Evolutionary conservation across 148 eudicot genomes (phyloP).

Genomic region (Vaccinium myrtillus): DNA sequence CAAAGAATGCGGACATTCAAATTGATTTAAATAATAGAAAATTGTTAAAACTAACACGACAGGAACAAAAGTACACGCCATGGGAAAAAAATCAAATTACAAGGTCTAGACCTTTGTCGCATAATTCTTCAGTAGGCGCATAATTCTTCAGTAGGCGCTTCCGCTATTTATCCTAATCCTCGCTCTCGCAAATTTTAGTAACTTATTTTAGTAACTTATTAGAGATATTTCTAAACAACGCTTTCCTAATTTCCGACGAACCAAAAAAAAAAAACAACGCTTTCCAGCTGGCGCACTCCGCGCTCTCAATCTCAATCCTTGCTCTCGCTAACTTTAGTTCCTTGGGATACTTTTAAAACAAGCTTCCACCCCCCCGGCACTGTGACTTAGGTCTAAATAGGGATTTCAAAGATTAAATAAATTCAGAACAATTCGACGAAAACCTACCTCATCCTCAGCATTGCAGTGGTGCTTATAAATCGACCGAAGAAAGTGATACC

Average conservation of each 20-base stretch:
- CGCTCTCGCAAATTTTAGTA: background rate
- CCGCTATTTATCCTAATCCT: background rate
- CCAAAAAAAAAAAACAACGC: no score
- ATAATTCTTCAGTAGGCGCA: background rate
- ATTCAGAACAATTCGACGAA: background rate
- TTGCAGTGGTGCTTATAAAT: slow-evolving; percentile 11
- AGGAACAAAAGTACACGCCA: background rate
- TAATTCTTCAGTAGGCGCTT: background rate
- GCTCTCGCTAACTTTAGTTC: background rate
- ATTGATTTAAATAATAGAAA: no score
- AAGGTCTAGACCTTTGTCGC: background rate
- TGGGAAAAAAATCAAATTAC: background rate
- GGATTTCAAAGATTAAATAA: background rate
- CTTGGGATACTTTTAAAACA: background rate
- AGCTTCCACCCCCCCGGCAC: no score
- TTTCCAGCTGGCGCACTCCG: background rate
- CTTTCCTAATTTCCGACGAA: no score
- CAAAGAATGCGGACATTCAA: no score
- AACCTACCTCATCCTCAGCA: slow-evolving; percentile 7
- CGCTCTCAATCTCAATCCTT: background rate
- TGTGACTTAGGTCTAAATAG: background rate
- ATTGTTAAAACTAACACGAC: no score
- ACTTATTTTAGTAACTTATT: background rate
- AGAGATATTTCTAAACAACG: background rate
- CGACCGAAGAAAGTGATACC: slow-evolving; percentile 44